phyloP scores from a whole-genome alignment of 257 asterid genomes.

The Jaltomata sinuosa region DNA sequence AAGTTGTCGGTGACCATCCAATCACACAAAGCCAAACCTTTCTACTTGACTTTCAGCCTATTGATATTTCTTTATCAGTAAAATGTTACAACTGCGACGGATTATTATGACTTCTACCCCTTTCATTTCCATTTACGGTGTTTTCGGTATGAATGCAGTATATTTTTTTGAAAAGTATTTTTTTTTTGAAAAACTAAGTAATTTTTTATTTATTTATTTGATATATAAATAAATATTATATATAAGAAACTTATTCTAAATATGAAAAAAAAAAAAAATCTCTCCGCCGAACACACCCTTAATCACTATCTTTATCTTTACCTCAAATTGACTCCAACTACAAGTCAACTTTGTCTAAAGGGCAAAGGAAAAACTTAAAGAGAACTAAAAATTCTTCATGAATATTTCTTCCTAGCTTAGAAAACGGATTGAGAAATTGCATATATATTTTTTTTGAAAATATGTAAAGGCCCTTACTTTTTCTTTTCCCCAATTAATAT shows the following conservation, averaged over 20 bases:
- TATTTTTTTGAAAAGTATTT: not conserved
- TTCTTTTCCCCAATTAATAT: not conserved
- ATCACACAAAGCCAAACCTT: not conserved
- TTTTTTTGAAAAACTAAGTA: not conserved
- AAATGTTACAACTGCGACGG: not conserved
- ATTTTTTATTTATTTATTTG: not conserved
- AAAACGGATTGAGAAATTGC: not conserved
- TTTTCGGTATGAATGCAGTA: not conserved
- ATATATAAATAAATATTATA: not conserved
- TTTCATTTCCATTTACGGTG: not conserved
- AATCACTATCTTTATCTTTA: not conserved
- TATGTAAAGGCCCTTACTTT: not conserved
- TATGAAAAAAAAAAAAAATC: too few species aligned
- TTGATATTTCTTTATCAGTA: not conserved
- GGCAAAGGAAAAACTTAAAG: not conserved
- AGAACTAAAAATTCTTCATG: not conserved
- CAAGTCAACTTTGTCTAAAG: not conserved
- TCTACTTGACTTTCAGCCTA: not conserved
- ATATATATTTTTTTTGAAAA: not conserved
- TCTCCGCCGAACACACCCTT: not conserved
- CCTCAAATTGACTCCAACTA: not conserved
- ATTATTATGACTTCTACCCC: not conserved
- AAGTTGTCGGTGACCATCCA: conserved; percentile 1
- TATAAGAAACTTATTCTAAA: not conserved
- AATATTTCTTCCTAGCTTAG: not conserved